Evolutionary conservation across 2,329 filamentous ascomycete genomes (phyloP).

Genomic region (Monosporascus sp.): DNA sequence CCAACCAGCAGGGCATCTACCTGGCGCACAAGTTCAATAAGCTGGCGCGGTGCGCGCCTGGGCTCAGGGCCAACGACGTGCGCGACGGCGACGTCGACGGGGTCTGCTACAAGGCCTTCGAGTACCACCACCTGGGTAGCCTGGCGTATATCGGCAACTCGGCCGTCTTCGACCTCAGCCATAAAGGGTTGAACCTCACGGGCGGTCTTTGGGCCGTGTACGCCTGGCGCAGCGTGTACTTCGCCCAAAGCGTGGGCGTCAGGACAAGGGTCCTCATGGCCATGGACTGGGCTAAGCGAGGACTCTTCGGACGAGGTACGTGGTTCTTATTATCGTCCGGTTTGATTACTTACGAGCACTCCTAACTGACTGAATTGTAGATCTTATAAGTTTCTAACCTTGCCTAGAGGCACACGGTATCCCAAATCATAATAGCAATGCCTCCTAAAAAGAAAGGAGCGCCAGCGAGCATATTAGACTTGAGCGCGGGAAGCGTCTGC

Average conservation of each 20-base stretch:
- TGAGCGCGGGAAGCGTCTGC: too few relatives aligned
- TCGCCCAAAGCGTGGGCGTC: constrained; percentile 93
- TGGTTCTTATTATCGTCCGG: too few relatives aligned
- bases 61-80: constrained; percentile 73
- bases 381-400: too few relatives aligned
- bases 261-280: constrained; percentile 82
- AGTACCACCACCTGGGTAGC: constrained; percentile 87
- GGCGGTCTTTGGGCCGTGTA: constrained; percentile 92
- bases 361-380: too few relatives aligned
- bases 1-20: constrained; percentile 92
- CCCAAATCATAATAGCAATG: too few relatives aligned
- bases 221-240: constrained; percentile 93
- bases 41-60: constrained; percentile 71
- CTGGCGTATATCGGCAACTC: constrained; percentile 95
- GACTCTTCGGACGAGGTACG: constrained; percentile 87
- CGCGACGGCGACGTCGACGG: constrained; percentile 87
- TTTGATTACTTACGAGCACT: too few relatives aligned
- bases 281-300: constrained; percentile 99
- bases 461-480: too few relatives aligned
- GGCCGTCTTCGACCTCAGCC: constrained; percentile 83
- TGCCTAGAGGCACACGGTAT: too few relatives aligned
- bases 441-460: too few relatives aligned
- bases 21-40: constrained; percentile 93
- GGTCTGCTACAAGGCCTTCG: constrained; percentile 87
- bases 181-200: constrained; percentile 63